Percentiles rank a stretch among this genome's conserved stretches.
These are phyloP conservation scores for Puccinia polysora DNA, from an alignment of 1,284 basidiomycete species.

Conservation along the genomic window DNA sequence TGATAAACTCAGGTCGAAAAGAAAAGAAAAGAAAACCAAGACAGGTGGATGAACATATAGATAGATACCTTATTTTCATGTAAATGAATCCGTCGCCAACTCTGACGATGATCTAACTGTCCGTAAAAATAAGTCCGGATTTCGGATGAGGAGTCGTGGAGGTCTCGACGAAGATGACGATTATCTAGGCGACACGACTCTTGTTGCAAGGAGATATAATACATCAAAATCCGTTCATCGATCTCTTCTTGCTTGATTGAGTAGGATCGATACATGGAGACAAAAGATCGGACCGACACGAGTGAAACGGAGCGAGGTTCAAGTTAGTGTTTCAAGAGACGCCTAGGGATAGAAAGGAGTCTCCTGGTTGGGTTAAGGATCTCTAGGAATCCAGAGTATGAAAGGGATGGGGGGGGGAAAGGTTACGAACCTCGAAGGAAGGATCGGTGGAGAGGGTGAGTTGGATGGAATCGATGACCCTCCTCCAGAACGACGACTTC, in stretches of 20 bases:
- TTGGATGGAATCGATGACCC: conserved; percentile 19
- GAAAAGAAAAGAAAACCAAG: neutral
- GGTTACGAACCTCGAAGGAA: too few species aligned
- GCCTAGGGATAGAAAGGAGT: too few species aligned
- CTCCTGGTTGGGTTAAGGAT: too few species aligned
- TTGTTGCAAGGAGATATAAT: conserved; percentile 39
- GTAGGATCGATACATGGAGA: too few species aligned
- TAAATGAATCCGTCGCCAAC: conserved; percentile 17
- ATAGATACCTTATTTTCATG: conserved; percentile 31
- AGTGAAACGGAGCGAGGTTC: too few species aligned
- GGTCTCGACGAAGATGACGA: too few species aligned
- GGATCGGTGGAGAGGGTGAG: too few species aligned
- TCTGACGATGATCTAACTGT: neutral
- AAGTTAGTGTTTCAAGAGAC: too few species aligned
- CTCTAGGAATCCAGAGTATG: too few species aligned
- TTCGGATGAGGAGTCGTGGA: too few species aligned
- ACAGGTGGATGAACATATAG: neutral
- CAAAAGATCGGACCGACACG: neutral
- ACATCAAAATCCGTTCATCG: conserved; percentile 23
- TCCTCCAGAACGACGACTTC: conserved; percentile 38
- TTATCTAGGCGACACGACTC: too few species aligned
- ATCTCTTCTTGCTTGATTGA: conserved; percentile 19
- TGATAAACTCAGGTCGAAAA: too few species aligned
- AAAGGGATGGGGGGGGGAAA: neutral
- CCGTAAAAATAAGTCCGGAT: conserved; percentile 37